These are phyloP conservation scores for Solanum tacnaense DNA, from an alignment of 257 asterid genomes.

Conservation along the genomic window DNA sequence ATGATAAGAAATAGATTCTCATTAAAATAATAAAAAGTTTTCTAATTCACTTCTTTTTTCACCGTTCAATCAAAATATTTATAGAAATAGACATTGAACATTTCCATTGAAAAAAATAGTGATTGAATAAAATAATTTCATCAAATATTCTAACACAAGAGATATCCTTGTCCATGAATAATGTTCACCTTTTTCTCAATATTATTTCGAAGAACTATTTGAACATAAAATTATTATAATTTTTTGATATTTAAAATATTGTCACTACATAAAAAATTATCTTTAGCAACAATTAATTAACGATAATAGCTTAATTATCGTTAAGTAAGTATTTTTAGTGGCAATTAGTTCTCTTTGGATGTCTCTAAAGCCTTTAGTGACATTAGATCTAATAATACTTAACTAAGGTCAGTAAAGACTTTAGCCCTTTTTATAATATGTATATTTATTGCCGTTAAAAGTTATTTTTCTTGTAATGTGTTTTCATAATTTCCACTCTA, in stretches of 20 bases:
- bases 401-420: no score
- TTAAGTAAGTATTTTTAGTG: no score
- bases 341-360: fast-evolving
- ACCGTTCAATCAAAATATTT: no score
- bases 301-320: no score
- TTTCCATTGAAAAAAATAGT: neutral
- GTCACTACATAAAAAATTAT: no score
- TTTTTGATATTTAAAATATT: no score
- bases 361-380: no score
- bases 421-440: no score
- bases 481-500: neutral
- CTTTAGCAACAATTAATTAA: no score
- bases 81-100: neutral
- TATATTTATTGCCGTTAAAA: no score
- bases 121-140: neutral
- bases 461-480: no score
- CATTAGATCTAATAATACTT: no score
- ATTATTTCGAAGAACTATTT: neutral
- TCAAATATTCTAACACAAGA: neutral
- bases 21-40: neutral
- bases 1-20: neutral
- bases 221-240: neutral
- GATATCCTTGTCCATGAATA: neutral
- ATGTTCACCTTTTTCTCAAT: neutral
- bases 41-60: neutral